Evolutionary conservation across 2,329 filamentous ascomycete species (phyloP), one percentile per base, ranked within the genome.

Genomic region (Pezicula rhizophila): DNA sequence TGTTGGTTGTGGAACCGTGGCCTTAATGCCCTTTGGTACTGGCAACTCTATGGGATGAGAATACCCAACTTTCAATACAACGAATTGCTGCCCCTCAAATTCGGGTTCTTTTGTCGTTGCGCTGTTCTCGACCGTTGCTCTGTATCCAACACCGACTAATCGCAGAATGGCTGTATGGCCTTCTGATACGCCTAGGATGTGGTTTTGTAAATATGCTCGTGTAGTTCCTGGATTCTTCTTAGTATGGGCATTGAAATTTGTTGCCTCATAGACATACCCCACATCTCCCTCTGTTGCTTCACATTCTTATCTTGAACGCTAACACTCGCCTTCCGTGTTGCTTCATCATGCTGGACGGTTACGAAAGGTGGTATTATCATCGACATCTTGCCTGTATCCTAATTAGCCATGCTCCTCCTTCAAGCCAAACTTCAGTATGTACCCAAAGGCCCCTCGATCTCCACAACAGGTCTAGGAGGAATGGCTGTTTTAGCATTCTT

Each of bases 41-140:
- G 82, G 83, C 64, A 96, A 76, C 70, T 99, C 92, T 56, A 99
- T 88, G 0, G 92, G 87, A 75, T 99, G 93, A 54, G 92, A 95
- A 71, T 90, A 99, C 50, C 93, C 93, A 48, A 99, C 87, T 77
- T 97, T 97, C 57, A 99, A 74, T 54, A 87, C 89, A 38, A 99
- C 84, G 61, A 95, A 95, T 65, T 89, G 79, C 70, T 96, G 91
- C 38, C 87, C 90, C 0, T 82, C 81, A 64, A 84, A 96, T 64
- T 83, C 76, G 51, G 86, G 68, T 42, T 69, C 53, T 41, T 77
- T 82, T 51, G 85, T 89, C 31, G 74, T 81, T 20, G 87, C 87
- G 35, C 78, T 84, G 50, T 83, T 72, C 68, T 97, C 91, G 59
- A 99, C 79, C 4, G 82, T 87, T 14, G 93, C 93, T 69, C 92